Evolutionary conservation across 257 asterid species (phyloP).

Genomic region (Echites panduratus): DNA sequence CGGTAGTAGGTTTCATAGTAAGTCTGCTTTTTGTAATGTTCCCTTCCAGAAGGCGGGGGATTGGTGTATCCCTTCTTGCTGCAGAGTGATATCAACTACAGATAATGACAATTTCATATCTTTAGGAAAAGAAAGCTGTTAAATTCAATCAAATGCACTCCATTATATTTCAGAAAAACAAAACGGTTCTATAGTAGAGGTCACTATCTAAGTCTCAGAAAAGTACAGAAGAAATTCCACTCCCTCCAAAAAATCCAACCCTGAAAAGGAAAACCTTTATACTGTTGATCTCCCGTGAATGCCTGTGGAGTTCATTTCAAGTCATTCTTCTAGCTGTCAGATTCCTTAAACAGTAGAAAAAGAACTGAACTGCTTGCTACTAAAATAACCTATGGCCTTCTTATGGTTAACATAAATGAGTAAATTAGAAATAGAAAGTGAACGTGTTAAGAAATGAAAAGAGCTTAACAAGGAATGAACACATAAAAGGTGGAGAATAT

Average conservation of each 20-base stretch:
- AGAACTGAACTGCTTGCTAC: neutral
- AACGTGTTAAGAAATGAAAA: neutral
- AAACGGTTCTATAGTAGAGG: too few relatives aligned
- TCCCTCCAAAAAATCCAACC: neutral
- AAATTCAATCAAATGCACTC: neutral
- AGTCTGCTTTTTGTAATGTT: slow-evolving; percentile 52
- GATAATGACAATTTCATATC: neutral
- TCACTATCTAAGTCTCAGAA: neutral
- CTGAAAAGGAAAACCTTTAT: too few relatives aligned
- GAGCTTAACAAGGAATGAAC: slow-evolving; percentile 7
- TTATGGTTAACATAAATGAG: neutral
- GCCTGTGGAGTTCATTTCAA: neutral
- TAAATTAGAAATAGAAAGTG: neutral
- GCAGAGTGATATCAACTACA: slow-evolving; percentile 31
- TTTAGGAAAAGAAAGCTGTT: neutral
- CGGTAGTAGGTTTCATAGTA: slow-evolving; percentile 39
- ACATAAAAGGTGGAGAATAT: slow-evolving; percentile 1
- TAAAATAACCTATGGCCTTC: neutral
- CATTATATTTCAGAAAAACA: neutral
- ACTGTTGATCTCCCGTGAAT: neutral
- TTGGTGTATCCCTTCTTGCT: slow-evolving; percentile 56
- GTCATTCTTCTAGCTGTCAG: neutral
- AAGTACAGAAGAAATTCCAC: neutral
- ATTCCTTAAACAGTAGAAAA: neutral
- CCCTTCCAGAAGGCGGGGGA: slow-evolving; percentile 59